Evolutionary conservation across 78 protist genomes (phyloP).

Genomic region (Dictyostelium brefeldianum): DNA sequence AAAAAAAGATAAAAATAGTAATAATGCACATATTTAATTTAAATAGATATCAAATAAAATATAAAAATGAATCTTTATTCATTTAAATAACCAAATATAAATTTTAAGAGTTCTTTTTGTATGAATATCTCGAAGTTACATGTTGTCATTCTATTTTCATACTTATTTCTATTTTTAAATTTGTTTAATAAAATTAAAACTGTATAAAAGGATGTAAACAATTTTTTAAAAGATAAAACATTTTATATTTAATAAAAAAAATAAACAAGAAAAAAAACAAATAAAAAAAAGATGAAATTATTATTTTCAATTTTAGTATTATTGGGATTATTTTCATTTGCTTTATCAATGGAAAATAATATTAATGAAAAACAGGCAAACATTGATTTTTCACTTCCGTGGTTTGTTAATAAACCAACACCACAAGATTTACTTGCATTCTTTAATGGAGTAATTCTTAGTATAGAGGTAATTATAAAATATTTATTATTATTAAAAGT

Average conservation of each 20-base stretch:
- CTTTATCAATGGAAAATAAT: background rate
- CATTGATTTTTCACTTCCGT: background rate
- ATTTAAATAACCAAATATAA: too few species aligned
- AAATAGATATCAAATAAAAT: background rate
- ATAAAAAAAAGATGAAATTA: constrained; percentile 11
- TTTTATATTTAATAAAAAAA: background rate
- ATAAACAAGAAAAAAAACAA: background rate
- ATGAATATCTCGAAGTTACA: background rate
- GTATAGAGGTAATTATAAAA: background rate
- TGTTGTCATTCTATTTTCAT: too few species aligned
- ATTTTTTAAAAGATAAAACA: background rate
- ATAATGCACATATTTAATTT: too few species aligned
- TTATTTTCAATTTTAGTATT: background rate
- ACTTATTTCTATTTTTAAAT: background rate
- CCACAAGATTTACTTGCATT: background rate
- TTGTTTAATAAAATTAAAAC: too few species aligned
- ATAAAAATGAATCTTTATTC: too few species aligned
- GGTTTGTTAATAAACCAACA: background rate
- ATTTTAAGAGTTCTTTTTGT: too few species aligned
- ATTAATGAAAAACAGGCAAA: background rate
- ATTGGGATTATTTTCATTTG: background rate
- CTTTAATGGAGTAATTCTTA: background rate
- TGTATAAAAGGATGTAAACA: too few species aligned
- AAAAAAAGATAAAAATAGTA: too few species aligned
- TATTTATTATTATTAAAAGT: background rate